A percentile compares a stretch with the other conserved stretches of the same genome.
phyloP scores from a whole-genome alignment of 805 yeast species.

The Kazachstania martiniae region DNA sequence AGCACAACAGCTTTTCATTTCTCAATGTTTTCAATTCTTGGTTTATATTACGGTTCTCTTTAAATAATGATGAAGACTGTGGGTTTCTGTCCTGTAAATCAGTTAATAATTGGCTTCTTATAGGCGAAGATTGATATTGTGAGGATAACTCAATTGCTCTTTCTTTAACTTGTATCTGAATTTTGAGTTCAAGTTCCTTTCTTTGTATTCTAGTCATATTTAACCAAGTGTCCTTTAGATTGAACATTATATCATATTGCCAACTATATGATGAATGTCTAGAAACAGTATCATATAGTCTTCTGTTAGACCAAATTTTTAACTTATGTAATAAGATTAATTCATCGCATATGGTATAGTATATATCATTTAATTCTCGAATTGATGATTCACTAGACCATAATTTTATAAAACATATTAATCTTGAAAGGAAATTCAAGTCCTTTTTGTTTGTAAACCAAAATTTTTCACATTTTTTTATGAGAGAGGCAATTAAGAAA shows the following conservation, averaged over 20 bases:
- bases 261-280: conserved; percentile 58
- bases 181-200: conserved; percentile 5
- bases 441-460: conserved; percentile 1
- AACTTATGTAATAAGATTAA: conserved; percentile 40
- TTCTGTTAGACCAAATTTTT: conserved; percentile 21
- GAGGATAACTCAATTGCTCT: conserved; percentile 15
- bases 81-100: conserved; percentile 2
- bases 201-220: conserved; percentile 20
- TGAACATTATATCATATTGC: conserved; percentile 57
- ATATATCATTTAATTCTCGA: conserved; percentile 43
- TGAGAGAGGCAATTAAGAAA: conserved; percentile 37
- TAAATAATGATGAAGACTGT: too few species aligned
- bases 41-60: too few species aligned
- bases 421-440: neutral
- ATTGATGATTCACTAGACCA: conserved; percentile 38
- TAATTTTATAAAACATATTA: conserved; percentile 7
- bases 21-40: conserved; percentile 26
- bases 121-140: too few species aligned
- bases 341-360: conserved; percentile 60
- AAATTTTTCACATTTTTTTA: conserved; percentile 21
- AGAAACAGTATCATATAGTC: conserved; percentile 29
- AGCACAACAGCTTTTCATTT: conserved; percentile 28
- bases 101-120: conserved; percentile 2
- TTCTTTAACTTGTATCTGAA: conserved; percentile 46
- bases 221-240: conserved; percentile 40